Conservation (phyloP, 805 yeast species). For the Hanseniaspora opuntiae region DNA sequence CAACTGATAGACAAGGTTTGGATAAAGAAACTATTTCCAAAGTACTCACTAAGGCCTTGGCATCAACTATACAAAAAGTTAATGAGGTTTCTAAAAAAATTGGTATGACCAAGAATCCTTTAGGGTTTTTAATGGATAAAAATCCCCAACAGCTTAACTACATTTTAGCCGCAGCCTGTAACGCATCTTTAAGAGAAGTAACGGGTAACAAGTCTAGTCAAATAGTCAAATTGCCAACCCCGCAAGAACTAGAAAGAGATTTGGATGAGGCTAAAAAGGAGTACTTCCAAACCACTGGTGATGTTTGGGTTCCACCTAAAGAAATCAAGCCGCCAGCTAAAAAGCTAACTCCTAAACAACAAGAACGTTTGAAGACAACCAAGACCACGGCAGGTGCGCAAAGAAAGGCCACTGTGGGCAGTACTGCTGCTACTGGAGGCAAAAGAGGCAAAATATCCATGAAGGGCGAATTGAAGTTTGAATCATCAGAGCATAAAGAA, state of each 20-base stretch:
- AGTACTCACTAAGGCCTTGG: constrained; percentile 76
- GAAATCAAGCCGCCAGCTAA: constrained; percentile 14
- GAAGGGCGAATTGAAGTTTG: neutral
- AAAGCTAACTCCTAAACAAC: constrained; percentile 11
- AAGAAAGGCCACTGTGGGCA: neutral
- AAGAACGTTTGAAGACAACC: neutral
- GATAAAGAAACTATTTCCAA: constrained; percentile 74
- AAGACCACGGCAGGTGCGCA: neutral
- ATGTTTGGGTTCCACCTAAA: constrained; percentile 15
- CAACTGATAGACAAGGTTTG: constrained; percentile 62
- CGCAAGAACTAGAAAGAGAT: constrained; percentile 14
- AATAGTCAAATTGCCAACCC: constrained; percentile 24
- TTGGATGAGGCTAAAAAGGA: constrained; percentile 13
- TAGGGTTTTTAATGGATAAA: constrained; percentile 62
- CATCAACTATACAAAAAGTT: constrained; percentile 83
- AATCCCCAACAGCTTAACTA: constrained; percentile 71
- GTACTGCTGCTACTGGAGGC: neutral
- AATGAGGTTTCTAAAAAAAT: constrained; percentile 77
- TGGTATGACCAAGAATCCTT: constrained; percentile 66
- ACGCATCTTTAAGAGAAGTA: constrained; percentile 56
- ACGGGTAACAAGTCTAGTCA: constrained; percentile 41
- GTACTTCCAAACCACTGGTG: constrained; percentile 5
- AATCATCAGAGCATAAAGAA: constrained; percentile 1
- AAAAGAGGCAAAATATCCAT: neutral
- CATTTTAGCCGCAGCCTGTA: constrained; percentile 65